Evolutionary conservation across 805 yeast species (phyloP), one percentile per base, ranked within the genome.

Genomic region (Monosporozyma servazzii): DNA sequence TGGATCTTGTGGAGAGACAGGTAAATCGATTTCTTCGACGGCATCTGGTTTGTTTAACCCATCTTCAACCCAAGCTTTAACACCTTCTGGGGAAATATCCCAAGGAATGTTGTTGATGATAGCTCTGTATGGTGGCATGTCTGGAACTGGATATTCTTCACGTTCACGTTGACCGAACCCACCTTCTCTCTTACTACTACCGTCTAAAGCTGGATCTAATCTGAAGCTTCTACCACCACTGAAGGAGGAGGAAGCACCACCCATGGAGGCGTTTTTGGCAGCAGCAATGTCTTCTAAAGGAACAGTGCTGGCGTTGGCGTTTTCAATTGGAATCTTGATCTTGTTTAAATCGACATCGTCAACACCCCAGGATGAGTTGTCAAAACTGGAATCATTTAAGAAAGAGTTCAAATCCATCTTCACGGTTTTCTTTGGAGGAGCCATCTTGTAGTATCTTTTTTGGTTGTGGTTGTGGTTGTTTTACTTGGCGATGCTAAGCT

Each of bases 121-220:
- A n/a, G 96, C 97, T 62, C 86, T 84, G 76, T 71, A 93, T 50
- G 99, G 99, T 18, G 97, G 89, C 49, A 72, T 77, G 61, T 88
- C 91, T 45, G 99, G 99, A 54, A 93, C 76, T 43, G 96, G 96
- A 59, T 72, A 85, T 65, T 84, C 90, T 37, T 73, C 75, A 70
- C 87, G 78, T 69, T 66, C 15, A 51, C 53, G 48, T 13, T 63
- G 51, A 33, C 37, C 68, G 18, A 41, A 41, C 23, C 44, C 44
- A 41, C 44, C 44, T 11, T 20, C 44, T 21, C 29, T 21, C 49
- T 61, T 53, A 30, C 69, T 63, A 52, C 63, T 56, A 47, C 72
- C 72, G 54, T 59, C 68, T 54, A 68, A 63, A 15, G 74, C 71
- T 43, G 75, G 73, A 54, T 70, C 75, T 53, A 66, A 57, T 49